These are phyloP conservation scores for Rosa multiflora DNA, from an alignment of 306 rosid genomes.

Conservation along the genomic window DNA sequence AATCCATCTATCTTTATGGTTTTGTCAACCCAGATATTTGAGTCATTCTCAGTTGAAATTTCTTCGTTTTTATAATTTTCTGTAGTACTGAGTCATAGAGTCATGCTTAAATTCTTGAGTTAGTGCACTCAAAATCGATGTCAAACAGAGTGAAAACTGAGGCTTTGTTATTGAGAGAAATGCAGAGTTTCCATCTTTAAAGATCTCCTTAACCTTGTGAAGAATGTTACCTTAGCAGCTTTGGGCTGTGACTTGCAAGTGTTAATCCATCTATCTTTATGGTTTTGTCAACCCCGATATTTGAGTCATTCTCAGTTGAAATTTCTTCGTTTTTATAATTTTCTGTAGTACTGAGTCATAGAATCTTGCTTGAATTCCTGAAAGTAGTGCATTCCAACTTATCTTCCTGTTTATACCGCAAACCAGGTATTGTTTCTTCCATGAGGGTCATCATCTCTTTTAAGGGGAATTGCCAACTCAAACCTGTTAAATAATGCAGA, in stretches of 20 bases:
- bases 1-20: neutral
- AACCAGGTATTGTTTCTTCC: constrained; percentile 38
- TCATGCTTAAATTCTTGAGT: constrained; percentile 24
- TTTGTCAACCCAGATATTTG: neutral
- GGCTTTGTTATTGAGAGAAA: neutral
- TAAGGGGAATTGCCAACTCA: constrained; percentile 30
- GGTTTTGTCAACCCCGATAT: neutral
- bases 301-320: neutral
- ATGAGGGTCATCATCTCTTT: constrained; percentile 27
- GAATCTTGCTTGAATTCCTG: constrained; percentile 24
- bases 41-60: neutral
- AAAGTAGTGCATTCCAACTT: constrained; percentile 29
- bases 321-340: neutral
- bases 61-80: neutral
- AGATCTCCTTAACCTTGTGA: neutral
- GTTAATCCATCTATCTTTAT: neutral
- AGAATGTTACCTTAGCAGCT: constrained; percentile 1
- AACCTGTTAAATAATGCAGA: constrained; percentile 45
- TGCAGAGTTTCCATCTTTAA: neutral
- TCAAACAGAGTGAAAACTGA: neutral
- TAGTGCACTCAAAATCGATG: constrained; percentile 23
- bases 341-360: neutral
- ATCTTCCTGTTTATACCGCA: constrained; percentile 29
- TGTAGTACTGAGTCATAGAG: neutral
- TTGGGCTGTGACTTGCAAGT: constrained; percentile 14